These are phyloP conservation scores for Ceratobasidium sp. DNA, from an alignment of 1,284 basidiomycete species.

Conservation along the genomic window DNA sequence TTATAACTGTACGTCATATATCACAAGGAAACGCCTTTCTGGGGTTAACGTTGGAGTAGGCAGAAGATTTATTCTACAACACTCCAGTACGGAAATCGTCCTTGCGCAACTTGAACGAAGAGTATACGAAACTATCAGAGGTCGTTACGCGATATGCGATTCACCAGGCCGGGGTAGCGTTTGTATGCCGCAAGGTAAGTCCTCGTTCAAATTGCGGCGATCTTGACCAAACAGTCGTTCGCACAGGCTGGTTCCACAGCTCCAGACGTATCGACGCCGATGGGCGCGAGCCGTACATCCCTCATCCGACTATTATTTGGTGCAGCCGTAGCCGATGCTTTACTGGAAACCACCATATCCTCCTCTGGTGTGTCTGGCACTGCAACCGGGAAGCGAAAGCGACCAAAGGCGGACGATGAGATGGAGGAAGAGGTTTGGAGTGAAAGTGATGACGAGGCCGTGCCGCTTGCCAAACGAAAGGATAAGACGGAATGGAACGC, in stretches of 20 bases:
- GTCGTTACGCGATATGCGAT: slow-evolving; percentile 96
- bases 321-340: slow-evolving; percentile 82
- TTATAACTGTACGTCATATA: slow-evolving; percentile 74
- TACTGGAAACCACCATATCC: slow-evolving; percentile 68
- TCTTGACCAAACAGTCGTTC: background rate
- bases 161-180: slow-evolving; percentile 90
- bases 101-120: slow-evolving; percentile 88
- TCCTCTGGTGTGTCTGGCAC: slow-evolving; percentile 38
- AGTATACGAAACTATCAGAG: slow-evolving; percentile 92
- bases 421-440: slow-evolving; percentile 52
- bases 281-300: slow-evolving; percentile 74
- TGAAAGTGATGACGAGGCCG: slow-evolving; percentile 53
- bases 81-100: slow-evolving; percentile 90
- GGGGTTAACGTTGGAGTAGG: slow-evolving; percentile 63
- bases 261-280: slow-evolving; percentile 88
- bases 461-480: slow-evolving; percentile 46
- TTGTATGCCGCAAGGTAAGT: slow-evolving; percentile 90
- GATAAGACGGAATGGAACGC: slow-evolving; percentile 68
- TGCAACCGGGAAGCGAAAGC: slow-evolving; percentile 47
- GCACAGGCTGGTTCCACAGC: slow-evolving; percentile 74
- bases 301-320: slow-evolving; percentile 89
- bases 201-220: background rate
- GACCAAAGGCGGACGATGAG: slow-evolving; percentile 56
- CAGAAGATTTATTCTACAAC: slow-evolving; percentile 97
- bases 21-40: slow-evolving; percentile 5